Evolutionary conservation across 2,329 filamentous ascomycete species (phyloP).

Genomic region (Aspergillus piperis): DNA sequence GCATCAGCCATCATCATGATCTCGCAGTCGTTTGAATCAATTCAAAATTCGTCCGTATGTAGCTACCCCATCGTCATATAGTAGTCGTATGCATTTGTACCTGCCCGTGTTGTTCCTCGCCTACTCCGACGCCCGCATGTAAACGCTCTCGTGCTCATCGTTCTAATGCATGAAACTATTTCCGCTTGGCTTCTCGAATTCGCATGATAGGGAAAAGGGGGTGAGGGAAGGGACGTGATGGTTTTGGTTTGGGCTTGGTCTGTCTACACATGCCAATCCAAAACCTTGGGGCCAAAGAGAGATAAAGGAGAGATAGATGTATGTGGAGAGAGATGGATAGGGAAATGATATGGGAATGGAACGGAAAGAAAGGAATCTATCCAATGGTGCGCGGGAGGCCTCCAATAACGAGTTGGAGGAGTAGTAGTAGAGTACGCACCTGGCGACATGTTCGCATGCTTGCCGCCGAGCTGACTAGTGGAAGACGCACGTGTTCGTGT

Average conservation of each 20-base stretch:
- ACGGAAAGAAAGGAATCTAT: not conserved
- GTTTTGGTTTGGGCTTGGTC: not conserved
- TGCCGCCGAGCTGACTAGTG: not conserved
- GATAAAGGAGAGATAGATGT: not conserved
- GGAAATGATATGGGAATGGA: not conserved
- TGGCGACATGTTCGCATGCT: not conserved
- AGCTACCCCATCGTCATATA: not conserved
- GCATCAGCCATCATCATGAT: conserved; percentile 4
- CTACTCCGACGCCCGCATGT: conserved; percentile 16
- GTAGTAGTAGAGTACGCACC: not conserved
- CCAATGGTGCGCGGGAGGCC: not conserved
- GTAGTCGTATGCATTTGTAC: conserved; percentile 9
- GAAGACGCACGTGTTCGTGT: not conserved
- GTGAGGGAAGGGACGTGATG: not conserved
- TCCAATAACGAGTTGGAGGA: not conserved
- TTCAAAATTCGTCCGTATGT: not conserved
- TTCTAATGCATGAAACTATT: conserved; percentile 1
- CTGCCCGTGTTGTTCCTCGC: not conserved
- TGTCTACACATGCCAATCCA: not conserved
- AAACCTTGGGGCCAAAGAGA: not conserved
- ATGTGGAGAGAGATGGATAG: not conserved
- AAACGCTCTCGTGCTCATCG: conserved; percentile 1
- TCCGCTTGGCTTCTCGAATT: not conserved
- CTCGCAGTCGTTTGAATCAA: not conserved
- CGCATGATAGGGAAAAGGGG: not conserved